phyloP scores from a whole-genome alignment of 2,329 filamentous ascomycete genomes.

The Diaporthe destruens region DNA sequence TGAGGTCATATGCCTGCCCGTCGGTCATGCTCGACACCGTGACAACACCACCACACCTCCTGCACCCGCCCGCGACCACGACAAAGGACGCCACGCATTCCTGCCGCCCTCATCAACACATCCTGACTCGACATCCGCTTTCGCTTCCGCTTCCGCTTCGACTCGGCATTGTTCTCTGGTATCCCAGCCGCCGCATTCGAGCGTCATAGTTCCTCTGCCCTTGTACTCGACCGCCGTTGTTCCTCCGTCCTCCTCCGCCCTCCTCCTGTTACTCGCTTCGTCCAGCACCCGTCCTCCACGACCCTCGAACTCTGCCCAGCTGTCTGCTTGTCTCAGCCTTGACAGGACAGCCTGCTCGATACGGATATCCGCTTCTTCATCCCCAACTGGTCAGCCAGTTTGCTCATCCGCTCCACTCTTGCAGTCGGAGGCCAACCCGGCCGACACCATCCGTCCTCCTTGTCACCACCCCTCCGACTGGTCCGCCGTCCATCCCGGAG shows the following conservation, averaged over 20 bases:
- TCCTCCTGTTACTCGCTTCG: not conserved
- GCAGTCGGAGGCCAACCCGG: not conserved
- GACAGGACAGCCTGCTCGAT: not conserved
- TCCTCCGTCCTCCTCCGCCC: not conserved
- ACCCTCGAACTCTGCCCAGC: not conserved
- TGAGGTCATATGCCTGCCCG: constrained; percentile 15
- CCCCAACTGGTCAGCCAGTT: constrained; percentile 6
- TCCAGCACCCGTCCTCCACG: not conserved
- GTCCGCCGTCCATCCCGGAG: constrained; percentile 7
- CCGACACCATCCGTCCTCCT: not conserved
- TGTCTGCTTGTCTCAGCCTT: constrained; percentile 6
- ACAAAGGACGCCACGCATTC: constrained; percentile 33
- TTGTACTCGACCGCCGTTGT: not conserved
- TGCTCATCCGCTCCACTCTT: not conserved
- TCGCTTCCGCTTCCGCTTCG: constrained; percentile 3
- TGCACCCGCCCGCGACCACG: not conserved
- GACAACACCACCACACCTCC: not conserved
- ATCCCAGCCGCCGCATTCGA: not conserved
- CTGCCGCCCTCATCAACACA: constrained; percentile 8
- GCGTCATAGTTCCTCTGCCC: not conserved
- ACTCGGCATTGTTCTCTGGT: constrained; percentile 2
- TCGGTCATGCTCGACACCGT: constrained; percentile 19
- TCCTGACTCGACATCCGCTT: constrained; percentile 5
- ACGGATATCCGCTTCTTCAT: constrained; percentile 10
- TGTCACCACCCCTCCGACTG: not conserved